phyloP scores from a whole-genome alignment of 768 basidiomycete species.

The Kwoniella mangroviensis region DNA sequence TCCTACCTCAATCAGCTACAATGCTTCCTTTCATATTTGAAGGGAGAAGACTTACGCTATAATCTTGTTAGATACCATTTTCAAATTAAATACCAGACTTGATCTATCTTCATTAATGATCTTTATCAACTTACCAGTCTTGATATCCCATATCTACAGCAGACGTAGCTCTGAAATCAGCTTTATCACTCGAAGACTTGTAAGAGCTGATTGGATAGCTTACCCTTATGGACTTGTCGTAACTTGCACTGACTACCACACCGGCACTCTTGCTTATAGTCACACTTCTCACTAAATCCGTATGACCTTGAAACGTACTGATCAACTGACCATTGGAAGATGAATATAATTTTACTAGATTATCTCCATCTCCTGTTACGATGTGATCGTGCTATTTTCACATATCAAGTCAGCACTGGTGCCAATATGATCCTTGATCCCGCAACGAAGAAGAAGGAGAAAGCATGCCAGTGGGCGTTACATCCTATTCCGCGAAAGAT shows the following conservation, averaged over 20 bases:
- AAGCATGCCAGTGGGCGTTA: no score
- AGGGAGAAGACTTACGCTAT: slow-evolving; percentile 25
- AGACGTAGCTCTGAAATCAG: background rate
- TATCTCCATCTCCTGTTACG: slow-evolving; percentile 35
- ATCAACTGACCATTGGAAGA: slow-evolving; percentile 16
- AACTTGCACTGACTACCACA: slow-evolving; percentile 39
- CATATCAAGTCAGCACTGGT: no score
- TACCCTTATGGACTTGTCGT: slow-evolving; percentile 42
- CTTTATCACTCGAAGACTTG: background rate
- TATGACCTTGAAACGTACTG: slow-evolving; percentile 37
- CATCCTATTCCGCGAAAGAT: no score
- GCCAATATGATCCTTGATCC: slow-evolving; percentile 20
- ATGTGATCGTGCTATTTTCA: slow-evolving; percentile 18
- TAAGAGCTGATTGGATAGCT: slow-evolving; percentile 4
- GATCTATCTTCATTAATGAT: slow-evolving; percentile 10
- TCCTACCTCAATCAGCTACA: background rate
- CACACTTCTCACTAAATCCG: slow-evolving; percentile 37
- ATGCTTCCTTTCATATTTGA: background rate
- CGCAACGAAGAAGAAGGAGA: background rate
- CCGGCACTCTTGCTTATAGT: slow-evolving; percentile 20
- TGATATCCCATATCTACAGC: slow-evolving; percentile 30
- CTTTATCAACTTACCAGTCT: slow-evolving; percentile 26
- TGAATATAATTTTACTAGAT: slow-evolving; percentile 34
- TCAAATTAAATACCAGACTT: slow-evolving; percentile 28
- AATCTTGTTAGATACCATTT: slow-evolving; percentile 16